Percentiles rank a stretch among this genome's conserved stretches.
Conservation (phyloP, 1,284 basidiomycete species). For the Apiotrichum domesticum region DNA sequence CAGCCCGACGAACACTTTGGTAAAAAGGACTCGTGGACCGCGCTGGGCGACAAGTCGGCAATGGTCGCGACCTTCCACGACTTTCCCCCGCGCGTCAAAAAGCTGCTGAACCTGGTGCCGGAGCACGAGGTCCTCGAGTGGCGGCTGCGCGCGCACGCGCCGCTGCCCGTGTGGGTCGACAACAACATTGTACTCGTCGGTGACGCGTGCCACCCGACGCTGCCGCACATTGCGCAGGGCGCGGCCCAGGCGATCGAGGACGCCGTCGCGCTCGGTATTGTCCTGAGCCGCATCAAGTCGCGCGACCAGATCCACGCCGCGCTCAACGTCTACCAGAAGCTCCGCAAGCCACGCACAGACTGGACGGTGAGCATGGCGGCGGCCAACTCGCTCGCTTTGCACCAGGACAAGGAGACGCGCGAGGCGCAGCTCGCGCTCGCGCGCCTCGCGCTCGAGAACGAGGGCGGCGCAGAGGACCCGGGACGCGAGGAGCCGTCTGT, state of each 20-base stretch:
- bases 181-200: constrained; percentile 30
- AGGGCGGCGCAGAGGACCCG: constrained; percentile 15
- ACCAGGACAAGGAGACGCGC: constrained; percentile 28
- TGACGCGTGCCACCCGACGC: constrained; percentile 37
- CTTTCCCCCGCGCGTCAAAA: constrained; percentile 38
- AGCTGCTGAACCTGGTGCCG: constrained; percentile 37
- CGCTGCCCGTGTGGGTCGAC: constrained; percentile 38
- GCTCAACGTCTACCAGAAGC: constrained; percentile 37
- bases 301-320: constrained; percentile 39
- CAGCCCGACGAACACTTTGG: constrained; percentile 43
- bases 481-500: constrained; percentile 36
- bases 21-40: constrained; percentile 36
- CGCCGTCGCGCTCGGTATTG: constrained; percentile 36
- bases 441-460: constrained; percentile 17
- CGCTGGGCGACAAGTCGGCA: constrained; percentile 35
- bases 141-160: constrained; percentile 41
- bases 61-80: constrained; percentile 38
- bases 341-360: constrained; percentile 44
- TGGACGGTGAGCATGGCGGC: constrained; percentile 38
- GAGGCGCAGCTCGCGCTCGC: constrained; percentile 23
- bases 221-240: constrained; percentile 41
- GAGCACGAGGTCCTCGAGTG: constrained; percentile 43
- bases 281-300: constrained; percentile 34
- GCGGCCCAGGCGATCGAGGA: constrained; percentile 47
- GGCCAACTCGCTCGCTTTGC: constrained; percentile 39